These are phyloP conservation scores for Nevesoporus exiguus DNA, from an alignment of 768 basidiomycete species.

Conservation along the genomic window DNA sequence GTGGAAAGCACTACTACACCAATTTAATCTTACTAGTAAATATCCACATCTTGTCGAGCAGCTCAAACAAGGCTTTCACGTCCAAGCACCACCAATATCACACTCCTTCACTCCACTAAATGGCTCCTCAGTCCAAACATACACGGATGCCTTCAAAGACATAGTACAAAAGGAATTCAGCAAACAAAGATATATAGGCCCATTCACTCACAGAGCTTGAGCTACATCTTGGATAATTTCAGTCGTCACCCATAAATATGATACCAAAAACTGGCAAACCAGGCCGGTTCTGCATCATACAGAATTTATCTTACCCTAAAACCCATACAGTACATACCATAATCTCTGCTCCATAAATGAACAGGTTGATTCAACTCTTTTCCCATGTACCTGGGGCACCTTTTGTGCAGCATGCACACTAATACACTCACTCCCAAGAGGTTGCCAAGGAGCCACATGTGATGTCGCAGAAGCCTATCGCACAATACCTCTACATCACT, in stretches of 20 bases:
- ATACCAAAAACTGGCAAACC: neutral
- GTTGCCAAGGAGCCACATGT: neutral
- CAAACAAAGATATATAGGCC: neutral
- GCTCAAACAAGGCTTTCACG: neutral
- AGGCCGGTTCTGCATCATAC: neutral
- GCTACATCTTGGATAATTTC: neutral
- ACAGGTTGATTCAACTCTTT: neutral
- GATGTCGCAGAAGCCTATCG: neutral
- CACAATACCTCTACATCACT: neutral
- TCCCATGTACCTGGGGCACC: neutral
- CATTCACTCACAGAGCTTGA: neutral
- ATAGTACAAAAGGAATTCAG: neutral
- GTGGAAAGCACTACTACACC: neutral
- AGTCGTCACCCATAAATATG: neutral
- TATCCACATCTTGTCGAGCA: neutral
- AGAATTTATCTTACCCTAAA: neutral
- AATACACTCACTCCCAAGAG: neutral
- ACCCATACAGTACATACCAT: neutral
- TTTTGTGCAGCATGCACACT: neutral
- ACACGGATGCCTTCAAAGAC: neutral
- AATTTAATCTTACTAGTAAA: neutral
- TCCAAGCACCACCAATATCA: neutral
- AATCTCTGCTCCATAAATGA: neutral
- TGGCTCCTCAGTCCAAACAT: neutral
- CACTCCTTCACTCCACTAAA: neutral